These are phyloP conservation scores for Chaetomium cochliodes DNA, from an alignment of 495 filamentous ascomycete genomes.

Conservation along the genomic window DNA sequence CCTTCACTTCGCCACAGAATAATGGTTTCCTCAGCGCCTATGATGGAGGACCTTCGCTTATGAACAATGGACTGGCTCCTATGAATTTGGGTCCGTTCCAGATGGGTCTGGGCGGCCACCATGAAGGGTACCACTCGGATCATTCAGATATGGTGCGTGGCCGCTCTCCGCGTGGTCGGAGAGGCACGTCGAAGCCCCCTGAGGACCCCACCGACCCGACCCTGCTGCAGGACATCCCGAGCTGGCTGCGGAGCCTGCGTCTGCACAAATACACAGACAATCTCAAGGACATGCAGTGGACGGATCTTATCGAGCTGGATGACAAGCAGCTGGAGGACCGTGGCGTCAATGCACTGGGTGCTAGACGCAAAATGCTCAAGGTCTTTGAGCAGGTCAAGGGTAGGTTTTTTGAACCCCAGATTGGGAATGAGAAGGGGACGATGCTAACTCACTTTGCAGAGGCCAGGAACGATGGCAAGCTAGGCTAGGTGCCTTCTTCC, in stretches of 20 bases:
- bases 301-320: constrained; percentile 85
- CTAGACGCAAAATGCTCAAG: constrained; percentile 97
- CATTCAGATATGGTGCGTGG: constrained; percentile 87
- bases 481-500: constrained; percentile 33
- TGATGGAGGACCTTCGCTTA: constrained; percentile 67
- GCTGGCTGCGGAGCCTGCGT: constrained; percentile 90
- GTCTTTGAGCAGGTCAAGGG: constrained; percentile 94
- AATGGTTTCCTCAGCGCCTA: constrained; percentile 94
- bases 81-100: constrained; percentile 71
- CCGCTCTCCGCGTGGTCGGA: constrained; percentile 84
- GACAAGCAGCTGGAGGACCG: constrained; percentile 91
- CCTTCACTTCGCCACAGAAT: constrained; percentile 87
- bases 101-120: constrained; percentile 54
- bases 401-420: constrained; percentile 28
- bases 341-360: constrained; percentile 92
- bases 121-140: constrained; percentile 91
- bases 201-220: constrained; percentile 93
- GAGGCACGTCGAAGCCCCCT: constrained; percentile 94
- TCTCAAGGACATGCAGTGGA: constrained; percentile 95
- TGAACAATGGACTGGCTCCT: constrained; percentile 70
- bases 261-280: constrained; percentile 99
- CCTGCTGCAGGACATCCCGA: constrained; percentile 91
- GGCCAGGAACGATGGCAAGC: constrained; percentile 51
- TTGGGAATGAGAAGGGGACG: not conserved
- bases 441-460: constrained; percentile 29